Conservation (phyloP, 2,329 filamentous ascomycete genomes). For the Beauveria asiatica region DNA sequence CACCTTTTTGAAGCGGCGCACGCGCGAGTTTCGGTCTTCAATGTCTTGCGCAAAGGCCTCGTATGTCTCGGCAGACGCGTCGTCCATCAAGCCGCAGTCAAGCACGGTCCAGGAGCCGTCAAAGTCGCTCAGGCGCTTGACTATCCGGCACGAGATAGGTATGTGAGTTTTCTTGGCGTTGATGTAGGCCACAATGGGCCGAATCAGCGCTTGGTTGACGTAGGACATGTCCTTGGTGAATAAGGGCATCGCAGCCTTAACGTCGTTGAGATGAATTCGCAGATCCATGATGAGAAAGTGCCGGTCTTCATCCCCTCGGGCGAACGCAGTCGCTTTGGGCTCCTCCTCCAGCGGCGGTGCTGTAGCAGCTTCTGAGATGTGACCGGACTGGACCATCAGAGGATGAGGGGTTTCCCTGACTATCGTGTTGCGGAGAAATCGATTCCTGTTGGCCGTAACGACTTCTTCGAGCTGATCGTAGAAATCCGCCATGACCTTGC, state of each 20-base stretch:
- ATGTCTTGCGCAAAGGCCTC: constrained; percentile 89
- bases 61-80: constrained; percentile 88
- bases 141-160: constrained; percentile 86
- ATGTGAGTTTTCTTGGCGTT: constrained; percentile 94
- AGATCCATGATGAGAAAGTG: constrained; percentile 90
- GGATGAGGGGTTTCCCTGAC: constrained; percentile 20
- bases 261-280: constrained; percentile 89
- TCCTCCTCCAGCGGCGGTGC: constrained; percentile 1
- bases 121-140: constrained; percentile 83
- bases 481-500: constrained; percentile 93
- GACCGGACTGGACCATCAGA: constrained; percentile 23
- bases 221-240: constrained; percentile 91
- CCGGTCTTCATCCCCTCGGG: constrained; percentile 45
- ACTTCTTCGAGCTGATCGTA: constrained; percentile 94
- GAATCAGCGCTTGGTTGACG: constrained; percentile 88
- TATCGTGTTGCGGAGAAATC: constrained; percentile 44
- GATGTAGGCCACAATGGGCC: constrained; percentile 96
- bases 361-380: constrained; percentile 23
- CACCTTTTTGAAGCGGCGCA: constrained; percentile 85
- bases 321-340: background rate
- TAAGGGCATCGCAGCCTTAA: constrained; percentile 83
- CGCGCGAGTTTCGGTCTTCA: constrained; percentile 76
- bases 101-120: constrained; percentile 93
- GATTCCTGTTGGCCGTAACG: constrained; percentile 68
- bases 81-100: constrained; percentile 89